Evolutionary conservation across 495 filamentous ascomycete genomes (phyloP).

Genomic region (Elasticomyces elasticus): DNA sequence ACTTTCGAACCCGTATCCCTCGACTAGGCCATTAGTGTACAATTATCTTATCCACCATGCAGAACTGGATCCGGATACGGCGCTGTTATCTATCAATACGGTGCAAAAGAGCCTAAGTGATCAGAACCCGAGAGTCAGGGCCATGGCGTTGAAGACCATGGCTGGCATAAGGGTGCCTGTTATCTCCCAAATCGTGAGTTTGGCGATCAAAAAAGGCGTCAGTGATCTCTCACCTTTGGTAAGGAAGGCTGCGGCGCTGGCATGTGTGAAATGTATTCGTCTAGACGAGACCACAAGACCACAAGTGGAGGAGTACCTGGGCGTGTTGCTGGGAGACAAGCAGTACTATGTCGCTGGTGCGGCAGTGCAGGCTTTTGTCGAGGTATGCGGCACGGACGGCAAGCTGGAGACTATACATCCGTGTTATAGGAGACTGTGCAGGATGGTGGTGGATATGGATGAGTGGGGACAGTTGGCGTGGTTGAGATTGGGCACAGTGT

Average conservation of each 20-base stretch:
- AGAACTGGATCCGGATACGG: conserved; percentile 87
- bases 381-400: conserved; percentile 69
- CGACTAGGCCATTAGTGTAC: conserved; percentile 96
- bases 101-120: conserved; percentile 96
- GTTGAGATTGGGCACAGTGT: conserved; percentile 67
- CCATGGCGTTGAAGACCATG: conserved; percentile 88
- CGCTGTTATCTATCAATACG: conserved; percentile 91
- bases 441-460: conserved; percentile 96
- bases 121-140: conserved; percentile 76
- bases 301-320: conserved; percentile 70
- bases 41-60: conserved; percentile 95
- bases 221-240: conserved; percentile 93
- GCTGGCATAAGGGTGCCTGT: conserved; percentile 91
- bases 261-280: conserved; percentile 97
- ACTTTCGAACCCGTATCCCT: conserved; percentile 77
- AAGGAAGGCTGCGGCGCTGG: conserved; percentile 80
- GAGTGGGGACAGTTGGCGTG: conserved; percentile 91
- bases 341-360: conserved; percentile 94
- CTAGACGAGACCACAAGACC: conserved; percentile 79
- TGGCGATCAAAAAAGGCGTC: conserved; percentile 85
- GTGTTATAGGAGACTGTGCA: conserved; percentile 72
- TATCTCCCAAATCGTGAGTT: conserved; percentile 96
- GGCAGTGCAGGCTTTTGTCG: conserved; percentile 78
- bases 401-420: conserved; percentile 79
- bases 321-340: conserved; percentile 68